phyloP scores from a whole-genome alignment of 345 rosid species.

The Boechera divaricarpa region DNA sequence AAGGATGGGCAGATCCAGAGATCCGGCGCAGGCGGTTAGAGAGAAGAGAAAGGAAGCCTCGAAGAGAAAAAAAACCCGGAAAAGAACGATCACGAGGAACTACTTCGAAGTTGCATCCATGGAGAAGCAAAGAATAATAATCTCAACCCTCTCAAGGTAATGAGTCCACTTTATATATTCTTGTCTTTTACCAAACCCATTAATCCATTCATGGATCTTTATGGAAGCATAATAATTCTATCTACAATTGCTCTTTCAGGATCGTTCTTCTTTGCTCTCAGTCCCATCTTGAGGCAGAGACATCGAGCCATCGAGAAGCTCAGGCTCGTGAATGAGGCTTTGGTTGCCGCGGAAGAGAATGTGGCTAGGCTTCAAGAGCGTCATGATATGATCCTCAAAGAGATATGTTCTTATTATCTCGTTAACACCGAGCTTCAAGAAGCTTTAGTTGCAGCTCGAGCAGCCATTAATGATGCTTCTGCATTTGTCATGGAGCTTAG shows the following conservation, averaged over 20 bases:
- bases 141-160: constrained; percentile 25
- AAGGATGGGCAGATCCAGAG: constrained; percentile 95
- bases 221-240: constrained; percentile 41
- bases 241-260: constrained; percentile 56
- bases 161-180: constrained; percentile 30
- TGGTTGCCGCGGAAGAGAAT: constrained; percentile 60
- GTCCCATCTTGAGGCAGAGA: constrained; percentile 50
- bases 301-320: constrained; percentile 54
- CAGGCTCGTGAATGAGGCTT: constrained; percentile 55
- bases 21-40: constrained; percentile 66
- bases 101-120: constrained; percentile 24
- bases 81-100: constrained; percentile 28
- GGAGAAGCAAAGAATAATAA: constrained; percentile 43
- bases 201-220: constrained; percentile 38
- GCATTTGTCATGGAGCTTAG: constrained; percentile 54
- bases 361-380: constrained; percentile 57
- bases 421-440: constrained; percentile 56
- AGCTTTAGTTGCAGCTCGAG: constrained; percentile 51
- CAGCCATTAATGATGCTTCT: constrained; percentile 57
- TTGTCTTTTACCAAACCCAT: constrained; percentile 16
- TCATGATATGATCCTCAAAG: constrained; percentile 57
- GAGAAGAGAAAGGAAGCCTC: constrained; percentile 39
- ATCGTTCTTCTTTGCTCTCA: constrained; percentile 45
- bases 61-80: constrained; percentile 24
- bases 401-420: constrained; percentile 55